Evolutionary conservation across 495 filamentous ascomycete genomes (phyloP).

Genomic region (Pseudevernia furfuracea): DNA sequence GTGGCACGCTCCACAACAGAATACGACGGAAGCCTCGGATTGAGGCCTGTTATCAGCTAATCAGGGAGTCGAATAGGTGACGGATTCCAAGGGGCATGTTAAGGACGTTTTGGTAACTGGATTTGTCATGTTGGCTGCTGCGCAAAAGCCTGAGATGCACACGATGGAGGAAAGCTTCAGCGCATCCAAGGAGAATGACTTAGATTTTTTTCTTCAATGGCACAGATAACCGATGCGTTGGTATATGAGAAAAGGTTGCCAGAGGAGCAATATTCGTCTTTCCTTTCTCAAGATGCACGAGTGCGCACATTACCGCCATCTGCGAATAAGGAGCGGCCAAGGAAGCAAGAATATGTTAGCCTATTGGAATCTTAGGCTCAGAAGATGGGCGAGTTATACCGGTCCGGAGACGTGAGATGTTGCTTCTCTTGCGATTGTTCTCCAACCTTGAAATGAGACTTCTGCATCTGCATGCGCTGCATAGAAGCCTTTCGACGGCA

Average conservation of each 20-base stretch:
- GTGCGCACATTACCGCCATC: not conserved
- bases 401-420: not conserved
- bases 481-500: not conserved
- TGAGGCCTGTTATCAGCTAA: not conserved
- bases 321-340: not conserved
- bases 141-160: not conserved
- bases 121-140: not conserved
- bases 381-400: not conserved
- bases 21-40: not conserved
- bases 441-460: too few species aligned
- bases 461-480: not conserved
- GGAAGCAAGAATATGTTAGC: not conserved
- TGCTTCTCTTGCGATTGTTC: not conserved
- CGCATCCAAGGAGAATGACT: not conserved
- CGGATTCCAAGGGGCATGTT: not conserved
- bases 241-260: not conserved
- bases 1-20: conserved; percentile 28
- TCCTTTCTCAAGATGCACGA: not conserved
- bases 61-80: not conserved
- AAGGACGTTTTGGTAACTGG: not conserved
- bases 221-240: not conserved
- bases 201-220: not conserved
- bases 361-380: not conserved
- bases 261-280: not conserved
- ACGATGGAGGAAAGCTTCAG: not conserved